Conservation (phyloP, 371 early-diverging fungal species). For the Massospora cicadina region DNA sequence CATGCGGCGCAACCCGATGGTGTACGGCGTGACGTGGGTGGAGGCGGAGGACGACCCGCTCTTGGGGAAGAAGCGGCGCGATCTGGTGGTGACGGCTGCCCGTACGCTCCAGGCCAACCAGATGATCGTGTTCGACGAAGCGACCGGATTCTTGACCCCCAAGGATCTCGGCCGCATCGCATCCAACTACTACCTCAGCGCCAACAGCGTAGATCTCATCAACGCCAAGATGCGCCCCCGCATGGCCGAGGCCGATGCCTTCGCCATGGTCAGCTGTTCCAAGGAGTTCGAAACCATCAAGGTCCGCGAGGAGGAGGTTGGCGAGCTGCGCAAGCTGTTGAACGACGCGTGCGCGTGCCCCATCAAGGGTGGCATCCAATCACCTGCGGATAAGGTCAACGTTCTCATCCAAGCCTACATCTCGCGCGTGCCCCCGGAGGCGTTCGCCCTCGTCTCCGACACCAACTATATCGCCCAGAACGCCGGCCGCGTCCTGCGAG, state of each 20-base stretch:
- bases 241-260: constrained; percentile 77
- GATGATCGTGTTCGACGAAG: constrained; percentile 82
- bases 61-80: constrained; percentile 49
- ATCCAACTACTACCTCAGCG: constrained; percentile 76
- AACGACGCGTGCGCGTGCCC: constrained; percentile 50
- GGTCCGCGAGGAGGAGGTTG: constrained; percentile 66
- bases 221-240: constrained; percentile 45
- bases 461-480: constrained; percentile 84
- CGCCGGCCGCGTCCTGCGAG: constrained; percentile 81
- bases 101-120: constrained; percentile 55
- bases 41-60: constrained; percentile 61
- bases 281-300: constrained; percentile 88
- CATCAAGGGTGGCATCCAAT: constrained; percentile 19
- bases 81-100: constrained; percentile 58
- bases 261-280: constrained; percentile 72
- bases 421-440: constrained; percentile 56
- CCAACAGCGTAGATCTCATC: constrained; percentile 70
- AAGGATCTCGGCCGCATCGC: constrained; percentile 89
- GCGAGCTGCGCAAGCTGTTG: constrained; percentile 53
- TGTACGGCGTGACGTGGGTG: constrained; percentile 69
- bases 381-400: constrained; percentile 73
- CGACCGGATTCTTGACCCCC: constrained; percentile 59
- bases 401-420: constrained; percentile 77
- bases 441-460: constrained; percentile 87
- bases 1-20: constrained; percentile 85